Conservation (phyloP, 2,329 filamentous ascomycete genomes). For the Bipolaris cookei region DNA sequence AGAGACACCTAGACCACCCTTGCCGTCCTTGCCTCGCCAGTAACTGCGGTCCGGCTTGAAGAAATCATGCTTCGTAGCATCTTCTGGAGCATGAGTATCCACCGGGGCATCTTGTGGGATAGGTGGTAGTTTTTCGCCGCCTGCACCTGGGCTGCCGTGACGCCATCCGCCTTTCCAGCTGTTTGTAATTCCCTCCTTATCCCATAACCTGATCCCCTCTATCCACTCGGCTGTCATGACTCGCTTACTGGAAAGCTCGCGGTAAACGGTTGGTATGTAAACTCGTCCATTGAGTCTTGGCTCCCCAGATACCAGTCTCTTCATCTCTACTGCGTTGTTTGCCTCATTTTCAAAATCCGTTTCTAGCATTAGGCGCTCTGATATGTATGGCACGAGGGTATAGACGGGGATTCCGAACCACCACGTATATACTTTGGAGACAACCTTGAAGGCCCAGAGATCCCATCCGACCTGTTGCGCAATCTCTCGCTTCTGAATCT, state of each 20-base stretch:
- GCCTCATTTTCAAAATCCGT: conserved; percentile 96
- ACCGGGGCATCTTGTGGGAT: conserved; percentile 44
- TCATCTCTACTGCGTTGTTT: conserved; percentile 85
- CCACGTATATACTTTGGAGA: conserved; percentile 80
- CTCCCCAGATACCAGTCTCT: conserved; percentile 74
- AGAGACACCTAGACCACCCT: conserved; percentile 82
- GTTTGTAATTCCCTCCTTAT: conserved; percentile 79
- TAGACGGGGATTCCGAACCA: conserved; percentile 95
- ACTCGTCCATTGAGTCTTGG: conserved; percentile 78
- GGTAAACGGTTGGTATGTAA: conserved; percentile 85
- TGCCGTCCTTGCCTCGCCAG: conserved; percentile 75
- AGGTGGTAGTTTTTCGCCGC: conserved; percentile 66
- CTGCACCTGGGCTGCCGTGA: conserved; percentile 77
- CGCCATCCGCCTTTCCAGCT: conserved; percentile 80
- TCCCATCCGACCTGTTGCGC: conserved; percentile 91
- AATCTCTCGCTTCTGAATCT: conserved; percentile 96
- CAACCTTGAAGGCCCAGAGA: conserved; percentile 92
- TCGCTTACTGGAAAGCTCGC: conserved; percentile 79
- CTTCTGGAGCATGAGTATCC: conserved; percentile 37
- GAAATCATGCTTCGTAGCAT: conserved; percentile 57
- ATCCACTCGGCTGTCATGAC: conserved; percentile 98
- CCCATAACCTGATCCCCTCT: conserved; percentile 90
- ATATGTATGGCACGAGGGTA: conserved; percentile 88
- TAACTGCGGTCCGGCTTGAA: conserved; percentile 80
- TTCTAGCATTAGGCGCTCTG: conserved; percentile 87